phyloP scores from a whole-genome alignment of 768 basidiomycete species.

The Rhizopogon sp. region DNA sequence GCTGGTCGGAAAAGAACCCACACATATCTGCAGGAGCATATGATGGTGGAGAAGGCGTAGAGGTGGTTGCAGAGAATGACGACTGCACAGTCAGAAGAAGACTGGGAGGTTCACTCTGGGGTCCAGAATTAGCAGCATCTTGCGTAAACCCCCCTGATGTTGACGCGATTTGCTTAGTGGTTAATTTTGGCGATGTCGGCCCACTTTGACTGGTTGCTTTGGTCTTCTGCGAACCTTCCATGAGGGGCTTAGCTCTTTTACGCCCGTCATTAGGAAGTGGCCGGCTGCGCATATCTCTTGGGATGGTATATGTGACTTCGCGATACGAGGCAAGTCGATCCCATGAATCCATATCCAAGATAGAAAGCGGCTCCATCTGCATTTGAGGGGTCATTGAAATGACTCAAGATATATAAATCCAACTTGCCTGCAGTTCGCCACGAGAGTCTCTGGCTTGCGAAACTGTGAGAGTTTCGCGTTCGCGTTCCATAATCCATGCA shows the following conservation, averaged over 20 bases:
- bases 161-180: too few relatives aligned
- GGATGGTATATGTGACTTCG: background rate
- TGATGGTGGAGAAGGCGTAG: background rate
- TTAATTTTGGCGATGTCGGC: too few relatives aligned
- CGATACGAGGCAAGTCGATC: background rate
- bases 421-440: background rate
- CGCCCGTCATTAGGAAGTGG: constrained; percentile 7
- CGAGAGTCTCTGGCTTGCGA: too few relatives aligned
- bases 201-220: background rate
- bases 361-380: background rate
- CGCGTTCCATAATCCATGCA: constrained; percentile 6
- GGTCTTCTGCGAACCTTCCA: background rate
- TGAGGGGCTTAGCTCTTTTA: background rate
- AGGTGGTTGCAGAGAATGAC: background rate
- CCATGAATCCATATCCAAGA: constrained; percentile 1
- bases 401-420: too few relatives aligned
- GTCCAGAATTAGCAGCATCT: background rate
- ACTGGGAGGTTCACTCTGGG: background rate
- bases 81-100: background rate
- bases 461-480: background rate
- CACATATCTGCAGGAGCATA: background rate
- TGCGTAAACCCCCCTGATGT: background rate
- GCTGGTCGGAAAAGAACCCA: background rate
- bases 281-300: background rate
- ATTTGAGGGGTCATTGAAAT: background rate